Conservation (phyloP, 768 basidiomycete species). For the Lentinula raphanica region DNA sequence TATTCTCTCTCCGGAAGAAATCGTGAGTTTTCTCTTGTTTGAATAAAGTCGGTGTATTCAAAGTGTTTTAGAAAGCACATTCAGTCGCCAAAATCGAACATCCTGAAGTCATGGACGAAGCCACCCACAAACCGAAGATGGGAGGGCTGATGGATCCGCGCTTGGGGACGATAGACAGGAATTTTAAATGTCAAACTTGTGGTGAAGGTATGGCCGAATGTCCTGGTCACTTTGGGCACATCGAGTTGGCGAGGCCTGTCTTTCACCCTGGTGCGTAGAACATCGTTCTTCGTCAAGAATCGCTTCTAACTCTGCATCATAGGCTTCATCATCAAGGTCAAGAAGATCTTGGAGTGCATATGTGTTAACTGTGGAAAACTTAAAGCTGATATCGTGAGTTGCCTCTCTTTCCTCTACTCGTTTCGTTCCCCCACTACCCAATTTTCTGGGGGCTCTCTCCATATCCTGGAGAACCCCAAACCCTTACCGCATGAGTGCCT, state of each 20-base stretch:
- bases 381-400: conserved; percentile 96
- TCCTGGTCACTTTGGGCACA: conserved; percentile 98
- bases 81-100: conserved; percentile 98
- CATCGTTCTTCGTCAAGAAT: not conserved
- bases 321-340: conserved; percentile 98
- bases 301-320: not conserved
- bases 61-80: conserved; percentile 80
- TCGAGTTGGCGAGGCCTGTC: conserved; percentile 94
- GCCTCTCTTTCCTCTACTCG: conserved; percentile 75
- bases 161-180: conserved; percentile 96
- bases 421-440: conserved; percentile 92
- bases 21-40: conserved; percentile 50
- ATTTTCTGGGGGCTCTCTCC: conserved; percentile 99
- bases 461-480: conserved; percentile 89
- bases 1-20: conserved; percentile 97
- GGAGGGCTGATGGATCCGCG: conserved; percentile 97
- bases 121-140: conserved; percentile 81
- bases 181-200: conserved; percentile 99
- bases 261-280: conserved; percentile 88
- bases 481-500: conserved; percentile 74
- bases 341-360: conserved; percentile 98
- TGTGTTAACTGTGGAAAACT: conserved; percentile 98
- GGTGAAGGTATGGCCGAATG: conserved; percentile 99
- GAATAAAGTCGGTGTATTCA: conserved; percentile 12
- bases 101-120: conserved; percentile 97